Base-by-base conservation (phyloP, 2,329 filamentous ascomycete genomes). In the Achaetomium macrosporum region DNA sequence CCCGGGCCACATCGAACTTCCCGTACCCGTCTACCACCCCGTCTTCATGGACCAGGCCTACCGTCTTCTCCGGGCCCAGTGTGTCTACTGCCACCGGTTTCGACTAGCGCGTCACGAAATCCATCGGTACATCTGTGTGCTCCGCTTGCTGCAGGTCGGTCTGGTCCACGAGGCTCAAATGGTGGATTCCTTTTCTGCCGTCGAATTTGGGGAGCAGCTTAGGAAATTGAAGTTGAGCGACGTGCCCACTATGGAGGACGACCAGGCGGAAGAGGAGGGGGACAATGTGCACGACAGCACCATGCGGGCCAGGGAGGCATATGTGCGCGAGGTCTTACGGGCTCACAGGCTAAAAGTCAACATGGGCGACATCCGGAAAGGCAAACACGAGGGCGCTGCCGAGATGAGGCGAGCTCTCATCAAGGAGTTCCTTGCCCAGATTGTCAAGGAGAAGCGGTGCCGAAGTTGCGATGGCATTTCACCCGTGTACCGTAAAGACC, bases 41-140 rank as follows among this genome's bases (percentile, higher is more conserved):
- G 87, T 90, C 2, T 97, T 96, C 66, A 87, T 99, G 76, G 91
- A 96, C 66, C 91, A 96, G 68, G 81, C 91, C 48, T 81, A 95
- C 58, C 85, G 88, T 42, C 76, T 99, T 42, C 78, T 99, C 17
- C 84, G 90, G 62, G 87, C 89, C 50, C 87, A 92, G 69, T 99
- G 93, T 68, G 80, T 86, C 55, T 96, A 96, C 73, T 99, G 95
- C 71, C 86, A 91, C 66, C 83, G 85, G 53, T 84, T 99, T 61
- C 89, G 87, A 66, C 78, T 96, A 67, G 77, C 85, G n/a, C 81
- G 84, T 45, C 80, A 84, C 49, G 81, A 89, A 56, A 76, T 95
- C 57, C 88, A 92, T 70, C 79, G 84, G 60, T 93, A 88, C 65
- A 74, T 81, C 41, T 96, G 90, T 76, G 91, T 93, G 70, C 74